phyloP scores from a whole-genome alignment of 164 flowering plant genomes.

The Malania oleifera region DNA sequence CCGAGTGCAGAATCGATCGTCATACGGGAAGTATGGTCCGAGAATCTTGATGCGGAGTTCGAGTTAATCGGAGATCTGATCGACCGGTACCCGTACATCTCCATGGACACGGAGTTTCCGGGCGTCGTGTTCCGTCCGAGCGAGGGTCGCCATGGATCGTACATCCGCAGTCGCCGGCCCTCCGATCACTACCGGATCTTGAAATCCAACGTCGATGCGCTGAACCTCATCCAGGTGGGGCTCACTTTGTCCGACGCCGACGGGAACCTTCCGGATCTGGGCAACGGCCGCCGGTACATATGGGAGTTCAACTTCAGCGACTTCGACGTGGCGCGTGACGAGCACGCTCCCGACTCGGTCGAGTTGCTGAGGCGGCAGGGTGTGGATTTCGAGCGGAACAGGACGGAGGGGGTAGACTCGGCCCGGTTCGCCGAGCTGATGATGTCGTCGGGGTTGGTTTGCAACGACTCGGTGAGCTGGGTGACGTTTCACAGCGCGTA shows the following conservation, averaged over 20 bases:
- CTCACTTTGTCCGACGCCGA: conserved; percentile 46
- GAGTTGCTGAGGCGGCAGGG: conserved; percentile 46
- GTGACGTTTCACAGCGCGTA: conserved; percentile 60
- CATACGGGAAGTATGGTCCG: conserved; percentile 45
- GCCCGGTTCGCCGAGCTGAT: conserved; percentile 43
- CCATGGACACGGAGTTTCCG: conserved; percentile 77
- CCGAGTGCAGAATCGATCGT: conserved; percentile 15
- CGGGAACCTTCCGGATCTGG: conserved; percentile 52
- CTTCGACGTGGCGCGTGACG: conserved; percentile 41
- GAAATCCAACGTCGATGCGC: conserved; percentile 49
- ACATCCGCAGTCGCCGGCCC: conserved; percentile 14
- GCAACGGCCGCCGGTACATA: conserved; percentile 26
- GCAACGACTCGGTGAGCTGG: conserved; percentile 45
- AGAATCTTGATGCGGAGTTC: conserved; percentile 43
- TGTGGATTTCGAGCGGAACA: conserved; percentile 40
- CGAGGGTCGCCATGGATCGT: conserved; percentile 3
- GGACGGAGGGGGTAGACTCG: conserved; percentile 36
- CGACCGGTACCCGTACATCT: conserved; percentile 40
- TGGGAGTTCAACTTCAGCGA: conserved; percentile 69
- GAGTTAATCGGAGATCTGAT: conserved; percentile 29
- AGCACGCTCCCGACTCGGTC: conserved; percentile 45
- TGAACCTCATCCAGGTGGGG: conserved; percentile 56
- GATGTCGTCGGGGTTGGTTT: conserved; percentile 56
- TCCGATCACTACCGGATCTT: conserved; percentile 37
- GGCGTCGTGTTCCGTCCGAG: conserved; percentile 39